A percentile compares a stretch with the other conserved stretches of the same genome.
Conservation (phyloP, 2,329 filamentous ascomycete species). For the Metarhizium humberi region DNA sequence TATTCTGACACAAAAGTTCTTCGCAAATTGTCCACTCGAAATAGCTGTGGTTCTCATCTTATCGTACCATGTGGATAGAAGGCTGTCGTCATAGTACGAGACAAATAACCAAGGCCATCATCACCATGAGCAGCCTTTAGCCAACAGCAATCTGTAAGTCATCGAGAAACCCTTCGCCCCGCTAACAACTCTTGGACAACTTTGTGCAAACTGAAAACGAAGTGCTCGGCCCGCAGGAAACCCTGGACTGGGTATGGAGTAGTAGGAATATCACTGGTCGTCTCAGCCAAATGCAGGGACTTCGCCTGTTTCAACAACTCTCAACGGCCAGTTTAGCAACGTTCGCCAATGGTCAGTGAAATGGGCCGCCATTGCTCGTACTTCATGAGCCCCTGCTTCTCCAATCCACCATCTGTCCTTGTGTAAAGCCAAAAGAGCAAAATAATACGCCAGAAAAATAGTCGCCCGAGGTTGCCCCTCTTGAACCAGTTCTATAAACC, state of each 20-base stretch:
- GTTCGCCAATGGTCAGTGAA: conserved; percentile 4
- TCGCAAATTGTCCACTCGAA: neutral
- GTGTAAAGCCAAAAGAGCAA: conserved; percentile 6
- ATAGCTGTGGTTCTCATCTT: neutral
- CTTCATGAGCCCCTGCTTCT: conserved; percentile 2
- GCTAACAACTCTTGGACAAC: neutral
- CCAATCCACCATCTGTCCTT: conserved; percentile 8
- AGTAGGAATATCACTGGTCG: neutral
- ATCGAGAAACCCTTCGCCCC: neutral
- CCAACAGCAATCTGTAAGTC: neutral
- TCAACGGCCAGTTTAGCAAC: conserved; percentile 6
- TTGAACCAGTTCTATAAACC: conserved; percentile 8
- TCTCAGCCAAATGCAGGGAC: neutral
- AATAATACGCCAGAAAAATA: conserved; percentile 6
- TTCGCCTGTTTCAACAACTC: conserved; percentile 4
- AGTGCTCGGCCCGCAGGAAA: neutral
- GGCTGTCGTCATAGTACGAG: neutral
- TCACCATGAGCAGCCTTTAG: neutral
- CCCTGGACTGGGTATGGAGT: too few species aligned
- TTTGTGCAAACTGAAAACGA: neutral
- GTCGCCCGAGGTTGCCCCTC: conserved; percentile 3
- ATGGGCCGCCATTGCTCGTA: conserved; percentile 2
- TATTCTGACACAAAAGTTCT: neutral
- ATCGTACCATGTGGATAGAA: neutral
- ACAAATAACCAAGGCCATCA: neutral